A percentile compares a stretch with the other conserved stretches of the same genome.
These are phyloP conservation scores for Microcera coccophila DNA, from an alignment of 2,329 filamentous ascomycete species.

Conservation along the genomic window DNA sequence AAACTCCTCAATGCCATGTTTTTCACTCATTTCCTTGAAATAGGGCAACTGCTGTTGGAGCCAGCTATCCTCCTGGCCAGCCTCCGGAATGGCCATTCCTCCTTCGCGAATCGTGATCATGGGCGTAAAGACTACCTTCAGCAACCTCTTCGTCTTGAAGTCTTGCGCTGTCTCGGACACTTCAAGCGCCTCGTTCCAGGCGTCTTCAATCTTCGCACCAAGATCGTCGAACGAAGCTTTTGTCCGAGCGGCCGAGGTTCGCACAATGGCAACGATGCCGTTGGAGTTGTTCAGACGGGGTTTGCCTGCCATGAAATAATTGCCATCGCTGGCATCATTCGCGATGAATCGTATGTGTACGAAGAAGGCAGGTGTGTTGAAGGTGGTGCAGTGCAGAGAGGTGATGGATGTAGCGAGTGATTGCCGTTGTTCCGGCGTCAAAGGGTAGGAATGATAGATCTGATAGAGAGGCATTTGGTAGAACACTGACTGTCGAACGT, in stretches of 20 bases:
- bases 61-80: conserved; percentile 16
- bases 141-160: conserved; percentile 7
- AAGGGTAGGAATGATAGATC: conserved; percentile 13
- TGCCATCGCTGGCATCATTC: background rate
- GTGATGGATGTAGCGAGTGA: conserved; percentile 12
- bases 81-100: conserved; percentile 16
- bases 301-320: conserved; percentile 15
- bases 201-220: conserved; percentile 9
- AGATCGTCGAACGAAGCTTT: conserved; percentile 13
- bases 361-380: conserved; percentile 15
- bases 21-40: conserved; percentile 12
- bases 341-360: conserved; percentile 16
- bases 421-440: conserved; percentile 8
- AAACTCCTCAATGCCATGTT: conserved; percentile 2
- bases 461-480: conserved; percentile 22
- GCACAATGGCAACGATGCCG: conserved; percentile 16
- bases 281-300: conserved; percentile 7
- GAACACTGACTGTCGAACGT: too few relatives aligned
- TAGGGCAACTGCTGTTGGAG: conserved; percentile 10
- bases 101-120: conserved; percentile 17
- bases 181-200: conserved; percentile 9
- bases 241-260: conserved; percentile 8
- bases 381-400: conserved; percentile 11
- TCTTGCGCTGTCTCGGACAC: background rate
- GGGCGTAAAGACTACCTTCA: conserved; percentile 14